phyloP scores from a whole-genome alignment of 2,329 filamentous ascomycete species.

The Lasiodiplodia gonubiensis region DNA sequence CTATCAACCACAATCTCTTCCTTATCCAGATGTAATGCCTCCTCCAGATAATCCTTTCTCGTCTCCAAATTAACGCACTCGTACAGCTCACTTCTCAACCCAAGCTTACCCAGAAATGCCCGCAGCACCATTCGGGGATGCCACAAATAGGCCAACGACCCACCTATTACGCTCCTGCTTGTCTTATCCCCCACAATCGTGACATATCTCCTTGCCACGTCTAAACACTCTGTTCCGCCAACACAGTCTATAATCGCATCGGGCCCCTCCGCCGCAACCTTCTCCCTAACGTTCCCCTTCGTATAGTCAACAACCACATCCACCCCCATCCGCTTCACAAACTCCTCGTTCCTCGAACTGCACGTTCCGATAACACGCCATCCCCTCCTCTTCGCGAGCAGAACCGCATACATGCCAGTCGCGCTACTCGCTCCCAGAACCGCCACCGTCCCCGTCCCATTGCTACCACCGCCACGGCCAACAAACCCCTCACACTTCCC shows the following conservation, averaged over 20 bases:
- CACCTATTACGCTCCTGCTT: conserved; percentile 46
- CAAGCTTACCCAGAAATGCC: neutral
- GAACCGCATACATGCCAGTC: conserved; percentile 44
- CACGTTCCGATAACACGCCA: conserved; percentile 57
- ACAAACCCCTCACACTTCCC: conserved; percentile 33
- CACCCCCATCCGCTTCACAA: conserved; percentile 56
- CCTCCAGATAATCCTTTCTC: conserved; percentile 14
- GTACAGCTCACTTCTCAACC: conserved; percentile 4
- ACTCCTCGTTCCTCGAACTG: conserved; percentile 53
- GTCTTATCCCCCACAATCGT: conserved; percentile 49
- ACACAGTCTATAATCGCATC: conserved; percentile 58
- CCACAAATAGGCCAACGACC: conserved; percentile 41
- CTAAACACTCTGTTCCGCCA: conserved; percentile 56
- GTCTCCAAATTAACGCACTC: conserved; percentile 18
- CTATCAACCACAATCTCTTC: conserved; percentile 9
- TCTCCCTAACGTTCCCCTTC: conserved; percentile 40
- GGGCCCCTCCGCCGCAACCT: conserved; percentile 38
- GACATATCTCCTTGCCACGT: conserved; percentile 41
- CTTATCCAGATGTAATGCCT: neutral
- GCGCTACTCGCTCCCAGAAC: conserved; percentile 42
- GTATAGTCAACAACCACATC: conserved; percentile 52
- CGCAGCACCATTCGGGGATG: conserved; percentile 21
- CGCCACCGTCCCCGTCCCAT: conserved; percentile 34
- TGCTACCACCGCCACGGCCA: conserved; percentile 14
- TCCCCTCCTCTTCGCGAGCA: conserved; percentile 44